A percentile compares a stretch with the other conserved stretches of the same genome.
These are phyloP conservation scores for Dictyostelium intermedium DNA, from an alignment of 78 protist species.

Conservation along the genomic window DNA sequence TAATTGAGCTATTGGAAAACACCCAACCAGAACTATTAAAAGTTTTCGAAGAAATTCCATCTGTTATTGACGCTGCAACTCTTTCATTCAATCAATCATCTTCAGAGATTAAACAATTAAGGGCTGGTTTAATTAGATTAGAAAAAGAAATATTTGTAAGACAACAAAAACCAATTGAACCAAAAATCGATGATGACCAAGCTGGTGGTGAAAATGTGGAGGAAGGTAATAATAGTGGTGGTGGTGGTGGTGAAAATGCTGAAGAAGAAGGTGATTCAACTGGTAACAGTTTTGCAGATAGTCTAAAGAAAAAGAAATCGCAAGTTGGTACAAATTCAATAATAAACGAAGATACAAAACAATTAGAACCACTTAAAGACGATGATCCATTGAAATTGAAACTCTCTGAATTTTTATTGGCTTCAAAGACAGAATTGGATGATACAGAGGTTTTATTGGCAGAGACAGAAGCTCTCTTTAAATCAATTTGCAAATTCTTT, in stretches of 20 bases:
- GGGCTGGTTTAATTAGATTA: constrained; percentile 30
- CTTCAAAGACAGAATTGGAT: constrained; percentile 55
- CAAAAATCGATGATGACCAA: background rate
- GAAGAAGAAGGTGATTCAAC: background rate
- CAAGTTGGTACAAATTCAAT: background rate
- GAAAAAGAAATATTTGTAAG: constrained; percentile 18
- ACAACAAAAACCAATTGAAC: background rate
- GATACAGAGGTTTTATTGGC: constrained; percentile 36
- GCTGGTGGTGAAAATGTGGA: background rate
- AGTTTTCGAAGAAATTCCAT: constrained; percentile 50
- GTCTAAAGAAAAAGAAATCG: background rate
- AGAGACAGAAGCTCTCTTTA: constrained; percentile 37
- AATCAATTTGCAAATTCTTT: constrained; percentile 38
- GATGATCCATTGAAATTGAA: constrained; percentile 62
- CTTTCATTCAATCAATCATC: constrained; percentile 39
- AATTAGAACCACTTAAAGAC: constrained; percentile 32
- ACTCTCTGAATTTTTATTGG: constrained; percentile 60
- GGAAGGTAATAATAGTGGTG: background rate
- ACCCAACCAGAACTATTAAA: constrained; percentile 49
- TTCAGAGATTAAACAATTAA: constrained; percentile 43
- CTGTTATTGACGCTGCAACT: constrained; percentile 56
- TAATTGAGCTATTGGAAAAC: constrained; percentile 31
- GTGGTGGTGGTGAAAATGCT: background rate
- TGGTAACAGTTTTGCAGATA: background rate
- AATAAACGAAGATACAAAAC: background rate